These are phyloP conservation scores for Ganoderma resinaceum DNA, from an alignment of 1,284 basidiomycete genomes.

Conservation along the genomic window DNA sequence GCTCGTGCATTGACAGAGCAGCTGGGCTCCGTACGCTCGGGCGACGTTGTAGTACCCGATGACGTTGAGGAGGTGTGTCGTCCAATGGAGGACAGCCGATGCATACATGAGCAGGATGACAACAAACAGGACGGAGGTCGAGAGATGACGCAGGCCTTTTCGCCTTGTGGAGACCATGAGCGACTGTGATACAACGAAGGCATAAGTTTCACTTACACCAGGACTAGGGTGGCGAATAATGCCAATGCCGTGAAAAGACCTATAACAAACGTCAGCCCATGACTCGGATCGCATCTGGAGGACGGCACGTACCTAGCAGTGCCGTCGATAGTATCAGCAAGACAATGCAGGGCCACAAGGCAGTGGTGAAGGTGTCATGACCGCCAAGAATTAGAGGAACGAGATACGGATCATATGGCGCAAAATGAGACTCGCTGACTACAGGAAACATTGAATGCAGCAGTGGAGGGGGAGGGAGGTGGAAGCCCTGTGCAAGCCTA, in stretches of 20 bases:
- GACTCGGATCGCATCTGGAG: neutral
- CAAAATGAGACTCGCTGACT: neutral
- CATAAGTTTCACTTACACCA: neutral
- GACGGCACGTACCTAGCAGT: neutral
- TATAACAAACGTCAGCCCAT: neutral
- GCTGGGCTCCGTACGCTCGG: constrained; percentile 1
- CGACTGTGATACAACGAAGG: too few relatives aligned
- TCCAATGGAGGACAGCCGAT: constrained; percentile 3
- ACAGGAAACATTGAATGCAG: neutral
- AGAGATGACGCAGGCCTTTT: neutral
- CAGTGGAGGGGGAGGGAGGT: neutral
- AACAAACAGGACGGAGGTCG: neutral
- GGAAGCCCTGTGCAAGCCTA: neutral
- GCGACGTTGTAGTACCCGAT: constrained; percentile 6
- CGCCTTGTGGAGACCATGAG: neutral
- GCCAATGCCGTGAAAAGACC: neutral
- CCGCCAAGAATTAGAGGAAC: neutral
- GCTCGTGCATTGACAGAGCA: neutral
- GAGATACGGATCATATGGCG: neutral
- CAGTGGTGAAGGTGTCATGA: neutral
- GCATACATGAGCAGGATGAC: constrained; percentile 9
- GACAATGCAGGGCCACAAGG: neutral
- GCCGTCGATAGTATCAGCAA: neutral
- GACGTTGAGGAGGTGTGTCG: constrained; percentile 5
- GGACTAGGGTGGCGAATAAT: neutral